These are phyloP conservation scores for Avena sativa DNA, from an alignment of 176 grass and related monocot species.

Conservation along the genomic window DNA sequence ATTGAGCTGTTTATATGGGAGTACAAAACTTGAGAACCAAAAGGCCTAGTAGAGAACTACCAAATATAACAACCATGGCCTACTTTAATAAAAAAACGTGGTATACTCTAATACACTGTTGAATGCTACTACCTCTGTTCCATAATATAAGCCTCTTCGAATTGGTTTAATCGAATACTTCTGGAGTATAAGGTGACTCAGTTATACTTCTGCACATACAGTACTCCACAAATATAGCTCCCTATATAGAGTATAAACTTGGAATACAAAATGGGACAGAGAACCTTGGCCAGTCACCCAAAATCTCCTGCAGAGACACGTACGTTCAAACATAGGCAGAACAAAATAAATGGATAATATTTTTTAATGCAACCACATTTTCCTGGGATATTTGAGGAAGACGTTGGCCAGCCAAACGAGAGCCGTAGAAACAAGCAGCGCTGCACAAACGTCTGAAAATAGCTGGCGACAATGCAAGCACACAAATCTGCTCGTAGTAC, in stretches of 20 bases:
- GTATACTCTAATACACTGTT: too few relatives aligned
- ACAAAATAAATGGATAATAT: not conserved
- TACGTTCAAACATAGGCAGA: slow-evolving; percentile 7
- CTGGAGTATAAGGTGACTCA: too few relatives aligned
- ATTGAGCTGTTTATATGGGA: too few relatives aligned
- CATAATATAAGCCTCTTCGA: not conserved
- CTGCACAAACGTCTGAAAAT: slow-evolving; percentile 26
- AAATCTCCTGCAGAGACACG: not conserved
- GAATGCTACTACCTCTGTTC: too few relatives aligned
- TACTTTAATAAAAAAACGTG: too few relatives aligned
- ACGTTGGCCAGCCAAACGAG: slow-evolving; percentile 30
- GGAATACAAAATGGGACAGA: too few relatives aligned
- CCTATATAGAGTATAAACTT: too few relatives aligned
- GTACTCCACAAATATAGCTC: not conserved
- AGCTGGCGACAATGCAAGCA: slow-evolving; percentile 26
- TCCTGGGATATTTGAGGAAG: not conserved
- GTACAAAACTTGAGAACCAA: too few relatives aligned
- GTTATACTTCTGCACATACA: too few relatives aligned
- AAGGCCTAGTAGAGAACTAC: too few relatives aligned
- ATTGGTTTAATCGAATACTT: not conserved
- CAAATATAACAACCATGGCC: too few relatives aligned
- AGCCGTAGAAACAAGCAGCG: slow-evolving; percentile 45
- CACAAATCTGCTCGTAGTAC: slow-evolving; percentile 33
- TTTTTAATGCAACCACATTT: not conserved
- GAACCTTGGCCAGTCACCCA: not conserved